Conservation (phyloP, 805 yeast genomes). For the Candida argentea region DNA sequence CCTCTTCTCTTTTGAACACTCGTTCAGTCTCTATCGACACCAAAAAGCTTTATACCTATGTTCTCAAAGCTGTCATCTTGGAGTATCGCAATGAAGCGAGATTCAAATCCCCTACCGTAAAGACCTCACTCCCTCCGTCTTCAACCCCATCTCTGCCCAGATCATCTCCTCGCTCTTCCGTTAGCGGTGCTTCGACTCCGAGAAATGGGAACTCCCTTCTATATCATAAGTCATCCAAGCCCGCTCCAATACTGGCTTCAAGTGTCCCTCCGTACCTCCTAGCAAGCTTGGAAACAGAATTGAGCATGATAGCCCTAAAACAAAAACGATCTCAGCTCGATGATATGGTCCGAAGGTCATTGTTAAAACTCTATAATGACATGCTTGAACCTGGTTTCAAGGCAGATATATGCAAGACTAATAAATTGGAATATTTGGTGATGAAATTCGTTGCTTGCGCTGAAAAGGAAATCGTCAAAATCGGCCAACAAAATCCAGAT, state of each 20-base stretch:
- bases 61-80: conserved; percentile 45
- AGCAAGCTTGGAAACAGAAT: conserved; percentile 26
- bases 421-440: conserved; percentile 36
- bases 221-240: conserved; percentile 5
- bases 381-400: conserved; percentile 38
- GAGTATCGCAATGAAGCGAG: conserved; percentile 59
- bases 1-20: conserved; percentile 9
- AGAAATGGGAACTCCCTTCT: conserved; percentile 3
- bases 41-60: conserved; percentile 36
- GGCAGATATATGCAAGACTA: conserved; percentile 18
- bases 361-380: conserved; percentile 55
- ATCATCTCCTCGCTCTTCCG: conserved; percentile 1
- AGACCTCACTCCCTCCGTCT: conserved; percentile 1
- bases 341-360: conserved; percentile 44
- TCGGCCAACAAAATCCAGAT: conserved; percentile 20
- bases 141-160: conserved; percentile 1
- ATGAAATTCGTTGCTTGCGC: conserved; percentile 44
- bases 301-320: conserved; percentile 39
- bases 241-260: conserved; percentile 1
- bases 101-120: conserved; percentile 29
- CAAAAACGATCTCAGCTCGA: conserved; percentile 24
- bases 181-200: conserved; percentile 1
- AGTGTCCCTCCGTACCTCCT: conserved; percentile 27
- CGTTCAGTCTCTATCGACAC: conserved; percentile 11
- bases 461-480: conserved; percentile 39